These are phyloP conservation scores for Xerocomellus amylosporus DNA, from an alignment of 768 basidiomycete species.

Conservation along the genomic window DNA sequence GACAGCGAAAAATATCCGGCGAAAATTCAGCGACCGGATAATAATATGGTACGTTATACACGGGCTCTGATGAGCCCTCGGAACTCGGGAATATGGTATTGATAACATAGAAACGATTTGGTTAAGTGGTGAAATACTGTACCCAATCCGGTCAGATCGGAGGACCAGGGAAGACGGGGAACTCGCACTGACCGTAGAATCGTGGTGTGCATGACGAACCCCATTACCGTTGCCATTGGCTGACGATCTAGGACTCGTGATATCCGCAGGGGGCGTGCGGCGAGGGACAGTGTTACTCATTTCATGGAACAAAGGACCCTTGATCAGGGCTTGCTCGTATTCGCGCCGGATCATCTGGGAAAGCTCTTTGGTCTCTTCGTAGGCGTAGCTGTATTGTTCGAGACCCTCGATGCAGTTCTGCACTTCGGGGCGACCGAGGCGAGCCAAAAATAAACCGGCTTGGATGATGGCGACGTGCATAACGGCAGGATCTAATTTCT, in stretches of 20 bases:
- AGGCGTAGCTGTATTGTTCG: constrained; percentile 84
- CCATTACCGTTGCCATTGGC: constrained; percentile 21
- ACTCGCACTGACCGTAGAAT: constrained; percentile 17
- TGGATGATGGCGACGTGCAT: constrained; percentile 86
- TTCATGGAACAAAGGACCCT: constrained; percentile 39
- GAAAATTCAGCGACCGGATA: constrained; percentile 16
- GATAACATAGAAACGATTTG: constrained; percentile 20
- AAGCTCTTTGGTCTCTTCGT: constrained; percentile 81
- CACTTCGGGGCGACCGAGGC: constrained; percentile 80
- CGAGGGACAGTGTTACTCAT: constrained; percentile 39
- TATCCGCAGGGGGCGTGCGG: constrained; percentile 18
- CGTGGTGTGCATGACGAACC: constrained; percentile 14
- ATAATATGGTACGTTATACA: constrained; percentile 29
- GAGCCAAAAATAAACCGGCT: constrained; percentile 78
- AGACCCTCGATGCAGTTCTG: constrained; percentile 80
- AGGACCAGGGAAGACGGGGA: not conserved
- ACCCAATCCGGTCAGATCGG: constrained; percentile 13
- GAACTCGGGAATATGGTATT: constrained; percentile 22
- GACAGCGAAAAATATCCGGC: constrained; percentile 10
- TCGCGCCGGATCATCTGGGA: constrained; percentile 60
- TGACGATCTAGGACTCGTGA: constrained; percentile 7
- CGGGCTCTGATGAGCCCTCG: constrained; percentile 7
- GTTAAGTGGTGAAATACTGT: constrained; percentile 29
- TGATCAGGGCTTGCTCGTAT: constrained; percentile 41
- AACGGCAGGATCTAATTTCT: constrained; percentile 83